phyloP scores from a whole-genome alignment of 805 yeast species.

The Crinitomyces ghanaensis region DNA sequence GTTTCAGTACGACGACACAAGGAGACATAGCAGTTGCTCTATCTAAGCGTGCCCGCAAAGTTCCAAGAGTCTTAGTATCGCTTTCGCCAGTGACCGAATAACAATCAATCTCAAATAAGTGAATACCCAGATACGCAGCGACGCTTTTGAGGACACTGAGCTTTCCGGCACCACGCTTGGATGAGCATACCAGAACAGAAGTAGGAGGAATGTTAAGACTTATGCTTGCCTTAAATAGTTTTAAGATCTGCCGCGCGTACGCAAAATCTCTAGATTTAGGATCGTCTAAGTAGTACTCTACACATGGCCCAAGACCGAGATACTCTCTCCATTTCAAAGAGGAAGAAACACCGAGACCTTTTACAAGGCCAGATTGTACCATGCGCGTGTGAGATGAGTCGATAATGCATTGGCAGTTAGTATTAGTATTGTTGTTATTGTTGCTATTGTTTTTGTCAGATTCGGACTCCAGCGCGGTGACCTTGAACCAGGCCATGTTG shows the following conservation, averaged over 20 bases:
- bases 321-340: constrained; percentile 37
- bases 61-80: constrained; percentile 69
- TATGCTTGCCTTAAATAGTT: constrained; percentile 41
- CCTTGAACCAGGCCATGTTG: constrained; percentile 74
- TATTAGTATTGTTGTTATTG: constrained; percentile 5
- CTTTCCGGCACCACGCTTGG: constrained; percentile 72
- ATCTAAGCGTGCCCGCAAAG: constrained; percentile 66
- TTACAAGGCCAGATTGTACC: constrained; percentile 52
- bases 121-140: constrained; percentile 50
- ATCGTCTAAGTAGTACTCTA: constrained; percentile 31
- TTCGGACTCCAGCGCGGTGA: constrained; percentile 35
- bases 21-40: constrained; percentile 38
- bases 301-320: constrained; percentile 14
- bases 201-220: no score
- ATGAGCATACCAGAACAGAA: constrained; percentile 53
- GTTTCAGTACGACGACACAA: constrained; percentile 46
- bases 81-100: constrained; percentile 57
- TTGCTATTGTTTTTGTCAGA: not conserved
- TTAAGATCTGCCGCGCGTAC: constrained; percentile 40
- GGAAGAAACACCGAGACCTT: constrained; percentile 20
- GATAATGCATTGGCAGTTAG: constrained; percentile 33
- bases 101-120: constrained; percentile 59
- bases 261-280: constrained; percentile 36
- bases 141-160: constrained; percentile 46
- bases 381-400: constrained; percentile 61